phyloP scores from a whole-genome alignment of 2,329 filamentous ascomycete genomes.

The Phyllosticta ampelicida region DNA sequence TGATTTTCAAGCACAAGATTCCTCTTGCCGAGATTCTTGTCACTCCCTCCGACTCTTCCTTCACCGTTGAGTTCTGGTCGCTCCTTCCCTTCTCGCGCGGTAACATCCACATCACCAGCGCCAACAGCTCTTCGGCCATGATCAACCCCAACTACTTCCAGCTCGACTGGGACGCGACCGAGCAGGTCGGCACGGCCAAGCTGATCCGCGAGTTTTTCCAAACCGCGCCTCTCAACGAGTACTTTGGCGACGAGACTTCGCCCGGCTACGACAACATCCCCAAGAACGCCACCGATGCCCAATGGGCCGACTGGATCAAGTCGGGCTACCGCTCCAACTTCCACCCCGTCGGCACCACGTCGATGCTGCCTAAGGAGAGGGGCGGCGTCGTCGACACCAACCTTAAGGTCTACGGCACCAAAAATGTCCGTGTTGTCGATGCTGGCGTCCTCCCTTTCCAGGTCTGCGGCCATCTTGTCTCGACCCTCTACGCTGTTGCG shows the following conservation, averaged over 20 bases:
- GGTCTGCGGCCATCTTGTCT: conserved; percentile 8
- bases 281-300: conserved; percentile 12
- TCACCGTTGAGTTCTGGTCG: conserved; percentile 31
- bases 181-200: conserved; percentile 25
- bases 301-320: conserved; percentile 20
- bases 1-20: conserved; percentile 19
- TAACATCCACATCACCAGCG: conserved; percentile 20
- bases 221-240: conserved; percentile 18
- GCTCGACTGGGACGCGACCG: conserved; percentile 27
- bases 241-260: conserved; percentile 15
- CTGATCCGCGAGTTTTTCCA: conserved; percentile 22
- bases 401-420: conserved; percentile 19
- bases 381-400: conserved; percentile 23
- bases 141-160: conserved; percentile 36
- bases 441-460: conserved; percentile 13
- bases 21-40: conserved; percentile 39
- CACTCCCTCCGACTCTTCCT: conserved; percentile 19
- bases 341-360: conserved; percentile 9
- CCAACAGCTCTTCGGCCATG: conserved; percentile 18
- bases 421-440: conserved; percentile 12
- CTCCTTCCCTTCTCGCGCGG: conserved; percentile 28
- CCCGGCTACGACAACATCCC: conserved; percentile 18
- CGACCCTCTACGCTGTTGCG: conserved; percentile 10
- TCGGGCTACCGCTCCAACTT: conserved; percentile 10
- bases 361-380: conserved; percentile 7